phyloP scores from a whole-genome alignment of 2,329 filamentous ascomycete genomes.

The Aspergillus quadricinctus region DNA sequence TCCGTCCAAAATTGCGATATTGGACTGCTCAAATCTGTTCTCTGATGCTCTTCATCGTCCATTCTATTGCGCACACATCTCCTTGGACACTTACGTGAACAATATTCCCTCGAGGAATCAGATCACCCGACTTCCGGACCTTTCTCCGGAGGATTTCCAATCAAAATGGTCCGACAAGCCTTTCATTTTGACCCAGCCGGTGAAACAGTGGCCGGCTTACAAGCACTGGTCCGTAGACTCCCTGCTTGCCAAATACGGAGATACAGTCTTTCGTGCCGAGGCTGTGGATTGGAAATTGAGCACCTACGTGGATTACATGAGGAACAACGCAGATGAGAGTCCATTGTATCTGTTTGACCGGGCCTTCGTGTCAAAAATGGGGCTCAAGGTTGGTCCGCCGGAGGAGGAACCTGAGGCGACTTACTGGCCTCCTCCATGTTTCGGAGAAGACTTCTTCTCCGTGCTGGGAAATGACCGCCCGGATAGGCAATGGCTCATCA shows the following conservation, averaged over 20 bases:
- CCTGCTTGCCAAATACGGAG: conserved; percentile 60
- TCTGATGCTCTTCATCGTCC: conserved; percentile 88
- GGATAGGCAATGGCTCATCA: conserved; percentile 87
- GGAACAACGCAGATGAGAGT: conserved; percentile 74
- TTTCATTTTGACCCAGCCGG: conserved; percentile 79
- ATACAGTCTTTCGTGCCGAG: conserved; percentile 77
- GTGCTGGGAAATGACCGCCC: conserved; percentile 74
- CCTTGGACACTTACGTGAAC: conserved; percentile 60
- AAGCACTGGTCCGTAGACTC: conserved; percentile 67
- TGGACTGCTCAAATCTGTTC: conserved; percentile 75
- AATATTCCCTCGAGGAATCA: conserved; percentile 70
- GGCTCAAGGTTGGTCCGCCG: conserved; percentile 53
- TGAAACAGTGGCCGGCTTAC: conserved; percentile 76
- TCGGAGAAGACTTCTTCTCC: conserved; percentile 80
- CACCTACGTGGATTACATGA: conserved; percentile 81
- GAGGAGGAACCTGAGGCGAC: conserved; percentile 44
- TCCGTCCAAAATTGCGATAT: conserved; percentile 48
- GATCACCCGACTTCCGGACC: conserved; percentile 64
- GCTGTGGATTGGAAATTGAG: conserved; percentile 85
- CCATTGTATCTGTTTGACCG: conserved; percentile 91
- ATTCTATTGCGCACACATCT: conserved; percentile 79
- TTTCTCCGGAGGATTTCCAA: conserved; percentile 70
- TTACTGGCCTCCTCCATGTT: conserved; percentile 80
- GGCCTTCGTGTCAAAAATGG: conserved; percentile 82
- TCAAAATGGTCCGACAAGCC: conserved; percentile 71